These are phyloP conservation scores for Apostasia ramifera DNA, from an alignment of 106 monocot genomes.

Conservation along the genomic window DNA sequence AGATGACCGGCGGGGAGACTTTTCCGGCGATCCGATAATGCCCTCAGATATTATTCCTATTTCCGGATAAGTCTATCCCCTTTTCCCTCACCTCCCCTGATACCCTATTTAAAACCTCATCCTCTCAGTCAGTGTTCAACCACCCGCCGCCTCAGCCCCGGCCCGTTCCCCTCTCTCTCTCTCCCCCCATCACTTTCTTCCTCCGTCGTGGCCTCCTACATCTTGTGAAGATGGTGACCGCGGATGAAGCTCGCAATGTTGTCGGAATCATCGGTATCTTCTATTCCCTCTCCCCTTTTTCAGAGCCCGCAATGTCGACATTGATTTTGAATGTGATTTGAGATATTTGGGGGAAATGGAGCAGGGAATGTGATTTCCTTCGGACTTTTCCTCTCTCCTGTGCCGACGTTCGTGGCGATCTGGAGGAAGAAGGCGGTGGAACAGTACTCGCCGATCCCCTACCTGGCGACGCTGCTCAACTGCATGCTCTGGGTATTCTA, in stretches of 20 bases:
- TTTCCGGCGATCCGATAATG: no score
- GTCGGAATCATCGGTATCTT: constrained; percentile 9
- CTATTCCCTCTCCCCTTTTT: neutral
- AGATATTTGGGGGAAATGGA: neutral
- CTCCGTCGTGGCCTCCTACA: neutral
- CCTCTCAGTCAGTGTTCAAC: no score
- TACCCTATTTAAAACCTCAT: no score
- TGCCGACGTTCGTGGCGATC: constrained; percentile 44
- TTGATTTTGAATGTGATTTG: neutral
- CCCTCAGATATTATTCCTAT: no score
- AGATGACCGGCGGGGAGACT: no score
- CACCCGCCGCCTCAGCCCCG: no score
- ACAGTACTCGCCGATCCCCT: constrained; percentile 48
- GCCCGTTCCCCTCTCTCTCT: neutral
- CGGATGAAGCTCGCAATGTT: neutral
- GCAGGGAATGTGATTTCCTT: constrained; percentile 57
- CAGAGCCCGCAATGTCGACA: neutral
- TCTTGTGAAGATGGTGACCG: constrained; percentile 4
- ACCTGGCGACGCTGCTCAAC: constrained; percentile 53
- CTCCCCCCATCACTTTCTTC: neutral
- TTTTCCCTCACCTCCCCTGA: no score
- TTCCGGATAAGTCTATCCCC: no score
- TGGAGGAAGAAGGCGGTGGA: constrained; percentile 42
- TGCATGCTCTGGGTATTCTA: constrained; percentile 63
- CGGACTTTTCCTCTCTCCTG: constrained; percentile 56